Conservation (phyloP, 2,329 filamentous ascomycete species). For the Penicillium sclerotiorum region DNA sequence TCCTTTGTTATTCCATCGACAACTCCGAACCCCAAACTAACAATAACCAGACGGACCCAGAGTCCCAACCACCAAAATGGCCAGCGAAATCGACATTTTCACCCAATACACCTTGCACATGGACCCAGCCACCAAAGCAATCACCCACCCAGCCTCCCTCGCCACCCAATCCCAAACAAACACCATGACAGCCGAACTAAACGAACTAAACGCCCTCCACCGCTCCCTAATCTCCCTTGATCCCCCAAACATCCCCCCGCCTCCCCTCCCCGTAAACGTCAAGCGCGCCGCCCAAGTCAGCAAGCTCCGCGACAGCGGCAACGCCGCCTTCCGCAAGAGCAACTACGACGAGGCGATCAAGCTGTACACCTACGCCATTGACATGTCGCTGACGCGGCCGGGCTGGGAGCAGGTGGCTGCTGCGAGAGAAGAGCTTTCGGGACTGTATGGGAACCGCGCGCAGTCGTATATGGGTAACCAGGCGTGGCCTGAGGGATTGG, state of each 20-base stretch:
- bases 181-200: conserved; percentile 66
- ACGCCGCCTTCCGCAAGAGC: conserved; percentile 77
- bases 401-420: conserved; percentile 85
- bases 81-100: conserved; percentile 56
- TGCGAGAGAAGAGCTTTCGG: conserved; percentile 80
- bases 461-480: conserved; percentile 82
- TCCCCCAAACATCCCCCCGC: conserved; percentile 71
- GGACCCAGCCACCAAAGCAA: conserved; percentile 77
- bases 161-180: conserved; percentile 51
- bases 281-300: conserved; percentile 85
- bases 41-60: background rate
- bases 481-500: conserved; percentile 81
- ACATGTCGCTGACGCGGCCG: conserved; percentile 83
- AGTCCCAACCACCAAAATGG: conserved; percentile 25
- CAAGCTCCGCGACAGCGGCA: conserved; percentile 89
- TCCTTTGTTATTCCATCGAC: too few species aligned
- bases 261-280: conserved; percentile 87
- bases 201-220: conserved; percentile 77
- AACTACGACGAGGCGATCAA: conserved; percentile 74
- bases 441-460: conserved; percentile 81
- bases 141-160: conserved; percentile 50
- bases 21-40: too few species aligned
- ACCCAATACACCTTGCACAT: conserved; percentile 78
- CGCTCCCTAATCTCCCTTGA: conserved; percentile 67
- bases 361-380: conserved; percentile 81